phyloP scores from a whole-genome alignment of 1,284 basidiomycete species.

The Sanghuangporus sanghuang region DNA sequence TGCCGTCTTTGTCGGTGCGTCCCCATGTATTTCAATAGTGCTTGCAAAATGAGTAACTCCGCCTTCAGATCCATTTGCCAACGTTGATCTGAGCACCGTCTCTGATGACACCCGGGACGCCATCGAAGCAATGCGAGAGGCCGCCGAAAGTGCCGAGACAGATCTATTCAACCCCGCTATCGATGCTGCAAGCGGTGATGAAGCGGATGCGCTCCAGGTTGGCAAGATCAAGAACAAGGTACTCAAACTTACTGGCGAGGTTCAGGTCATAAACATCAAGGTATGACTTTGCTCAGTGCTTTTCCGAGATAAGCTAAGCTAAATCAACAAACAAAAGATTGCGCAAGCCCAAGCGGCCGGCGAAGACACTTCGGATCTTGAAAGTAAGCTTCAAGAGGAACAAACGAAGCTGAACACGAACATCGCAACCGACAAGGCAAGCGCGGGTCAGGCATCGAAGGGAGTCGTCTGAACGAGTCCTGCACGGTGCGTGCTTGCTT shows the following conservation, averaged over 20 bases:
- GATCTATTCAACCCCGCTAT: slow-evolving; percentile 38
- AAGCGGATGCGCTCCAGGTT: slow-evolving; percentile 22
- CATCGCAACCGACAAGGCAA: slow-evolving; percentile 31
- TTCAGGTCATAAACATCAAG: slow-evolving; percentile 37
- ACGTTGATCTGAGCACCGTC: slow-evolving; percentile 22
- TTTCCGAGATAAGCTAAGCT: no score
- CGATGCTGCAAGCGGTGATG: slow-evolving; percentile 35
- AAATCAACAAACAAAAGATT: slow-evolving; percentile 24
- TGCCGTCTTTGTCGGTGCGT: slow-evolving; percentile 36
- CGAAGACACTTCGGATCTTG: slow-evolving; percentile 28
- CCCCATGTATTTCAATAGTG: slow-evolving; percentile 40
- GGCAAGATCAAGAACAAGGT: slow-evolving; percentile 39
- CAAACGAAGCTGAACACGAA: slow-evolving; percentile 33
- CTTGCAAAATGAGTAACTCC: slow-evolving; percentile 34
- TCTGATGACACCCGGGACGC: slow-evolving; percentile 26
- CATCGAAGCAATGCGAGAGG: slow-evolving; percentile 39
- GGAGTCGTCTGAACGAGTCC: slow-evolving; percentile 23
- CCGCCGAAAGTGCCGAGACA: slow-evolving; percentile 37
- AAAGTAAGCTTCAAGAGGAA: slow-evolving; percentile 28
- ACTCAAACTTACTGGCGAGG: slow-evolving; percentile 40
- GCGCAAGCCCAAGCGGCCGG: slow-evolving; percentile 35
- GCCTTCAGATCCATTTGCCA: slow-evolving; percentile 27
- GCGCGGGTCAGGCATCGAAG: slow-evolving; percentile 31
- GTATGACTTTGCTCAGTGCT: neutral
- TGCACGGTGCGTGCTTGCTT: neutral